phyloP scores from a whole-genome alignment of 2,329 filamentous ascomycete genomes.

The Pestalotiopsis sp. region DNA sequence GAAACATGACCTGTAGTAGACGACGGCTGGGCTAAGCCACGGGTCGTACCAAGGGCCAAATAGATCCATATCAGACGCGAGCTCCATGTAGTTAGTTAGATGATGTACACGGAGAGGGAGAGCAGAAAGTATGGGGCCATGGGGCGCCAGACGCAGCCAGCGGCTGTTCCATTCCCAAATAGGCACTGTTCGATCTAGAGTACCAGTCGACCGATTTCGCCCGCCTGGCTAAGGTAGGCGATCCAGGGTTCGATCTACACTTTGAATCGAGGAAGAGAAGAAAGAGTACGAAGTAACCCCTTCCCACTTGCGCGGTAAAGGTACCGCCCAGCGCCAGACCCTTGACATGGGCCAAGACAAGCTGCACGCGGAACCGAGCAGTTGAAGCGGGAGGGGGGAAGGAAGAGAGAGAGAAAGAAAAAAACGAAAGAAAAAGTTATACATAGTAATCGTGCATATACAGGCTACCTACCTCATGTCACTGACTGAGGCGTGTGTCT shows the following conservation, averaged over 20 bases:
- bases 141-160: too few relatives aligned
- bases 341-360: constrained; percentile 1
- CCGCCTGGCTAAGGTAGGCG: not conserved
- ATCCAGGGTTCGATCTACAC: constrained; percentile 1
- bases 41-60: not conserved
- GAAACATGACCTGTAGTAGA: not conserved
- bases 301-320: not conserved
- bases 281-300: not conserved
- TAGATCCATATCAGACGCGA: too few relatives aligned
- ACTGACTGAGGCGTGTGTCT: not conserved
- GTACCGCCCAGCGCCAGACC: not conserved
- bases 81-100: too few relatives aligned
- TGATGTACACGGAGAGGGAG: too few relatives aligned
- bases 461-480: not conserved
- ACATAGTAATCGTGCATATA: not conserved
- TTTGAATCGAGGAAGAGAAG: not conserved
- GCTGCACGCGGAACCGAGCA: constrained; percentile 1
- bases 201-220: not conserved
- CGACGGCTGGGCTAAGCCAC: not conserved
- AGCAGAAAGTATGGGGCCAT: too few relatives aligned
- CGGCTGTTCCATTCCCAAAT: not conserved
- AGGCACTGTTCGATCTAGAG: not conserved
- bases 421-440: not conserved
- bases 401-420: constrained; percentile 5
- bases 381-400: not conserved